These are phyloP conservation scores for Talaromyces sp. DNA, from an alignment of 2,329 filamentous ascomycete species.

Conservation along the genomic window DNA sequence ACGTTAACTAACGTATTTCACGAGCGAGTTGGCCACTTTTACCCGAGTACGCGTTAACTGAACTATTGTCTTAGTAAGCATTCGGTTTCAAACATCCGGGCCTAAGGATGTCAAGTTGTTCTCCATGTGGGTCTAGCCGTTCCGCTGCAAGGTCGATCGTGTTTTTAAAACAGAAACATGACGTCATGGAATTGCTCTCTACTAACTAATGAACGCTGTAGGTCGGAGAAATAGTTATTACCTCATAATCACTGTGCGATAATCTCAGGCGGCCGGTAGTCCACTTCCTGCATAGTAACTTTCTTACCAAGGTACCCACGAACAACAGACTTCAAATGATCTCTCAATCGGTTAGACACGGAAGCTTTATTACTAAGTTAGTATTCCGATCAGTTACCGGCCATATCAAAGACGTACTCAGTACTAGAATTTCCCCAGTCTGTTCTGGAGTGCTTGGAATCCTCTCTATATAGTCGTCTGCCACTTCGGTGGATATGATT, in stretches of 20 bases:
- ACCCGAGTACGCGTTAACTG: no score
- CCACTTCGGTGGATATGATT: constrained; percentile 24
- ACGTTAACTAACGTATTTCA: no score
- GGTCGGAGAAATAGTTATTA: no score
- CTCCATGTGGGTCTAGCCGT: no score
- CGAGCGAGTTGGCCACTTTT: no score
- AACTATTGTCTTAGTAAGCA: no score
- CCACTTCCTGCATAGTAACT: not conserved
- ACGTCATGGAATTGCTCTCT: no score
- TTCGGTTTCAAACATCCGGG: no score
- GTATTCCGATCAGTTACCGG: not conserved
- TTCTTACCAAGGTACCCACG: not conserved
- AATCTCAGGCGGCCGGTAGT: not conserved
- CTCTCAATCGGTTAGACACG: not conserved
- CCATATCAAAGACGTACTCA: not conserved
- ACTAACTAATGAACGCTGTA: no score
- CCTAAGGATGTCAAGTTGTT: no score
- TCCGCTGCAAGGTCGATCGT: no score
- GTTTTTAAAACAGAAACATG: no score
- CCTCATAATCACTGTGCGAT: not conserved
- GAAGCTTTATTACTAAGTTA: not conserved
- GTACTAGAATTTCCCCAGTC: constrained; percentile 20
- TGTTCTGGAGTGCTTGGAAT: constrained; percentile 16
- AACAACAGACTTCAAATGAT: not conserved
- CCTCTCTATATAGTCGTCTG: constrained; percentile 23